Evolutionary conservation across 83 land plant species (phyloP), one percentile per base, ranked within the genome.

Genomic region (Thuja plicata): DNA sequence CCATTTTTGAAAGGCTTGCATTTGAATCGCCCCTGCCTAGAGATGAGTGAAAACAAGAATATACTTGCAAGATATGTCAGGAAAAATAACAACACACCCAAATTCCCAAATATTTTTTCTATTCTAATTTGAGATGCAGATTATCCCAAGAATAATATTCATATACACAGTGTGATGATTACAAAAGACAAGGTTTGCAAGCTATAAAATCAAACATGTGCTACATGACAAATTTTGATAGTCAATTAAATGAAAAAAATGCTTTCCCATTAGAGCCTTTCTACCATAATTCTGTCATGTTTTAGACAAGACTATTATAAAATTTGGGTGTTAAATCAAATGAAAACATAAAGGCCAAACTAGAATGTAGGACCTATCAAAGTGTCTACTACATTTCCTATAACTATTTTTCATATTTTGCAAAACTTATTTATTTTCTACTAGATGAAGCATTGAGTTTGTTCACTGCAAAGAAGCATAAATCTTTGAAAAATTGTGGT

Each of bases 11-110:
- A 83, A 83, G 85, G 85, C 37, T 83, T 35, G 34, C 85, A 83
- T 83, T 83, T 83, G 85, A 83, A 50, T 83, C 85, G 9, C 85
- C 85, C 48, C 85, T 83, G 34, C 85, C 85, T 48, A 83, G n/a
- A 83, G 85, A 83, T 46, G 55, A 83, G 55, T 83, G 85, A 83
- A 83, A 0, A 12, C 52, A 48, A 82, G 7, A 83, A 27, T n/a
- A 83, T 6, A 19, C 35, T 48, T 83, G n/a, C 54, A 10, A 46
- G 27, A 83, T 27, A 83, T 46, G 85, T 46, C 57, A 10, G 79
- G 55, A n/a, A n/a, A 83, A 83, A 48, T 17, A 83, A 17, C 79
- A 32, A 76, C 38, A 76, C 37, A 76, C 34, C 34, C 79, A 32
- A 76, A 32, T 76, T 13, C 79, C 17, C 16, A 46, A 48, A 48